Base-by-base conservation (phyloP, 2,329 filamentous ascomycete species). In the Botrytis cinerea region DNA sequence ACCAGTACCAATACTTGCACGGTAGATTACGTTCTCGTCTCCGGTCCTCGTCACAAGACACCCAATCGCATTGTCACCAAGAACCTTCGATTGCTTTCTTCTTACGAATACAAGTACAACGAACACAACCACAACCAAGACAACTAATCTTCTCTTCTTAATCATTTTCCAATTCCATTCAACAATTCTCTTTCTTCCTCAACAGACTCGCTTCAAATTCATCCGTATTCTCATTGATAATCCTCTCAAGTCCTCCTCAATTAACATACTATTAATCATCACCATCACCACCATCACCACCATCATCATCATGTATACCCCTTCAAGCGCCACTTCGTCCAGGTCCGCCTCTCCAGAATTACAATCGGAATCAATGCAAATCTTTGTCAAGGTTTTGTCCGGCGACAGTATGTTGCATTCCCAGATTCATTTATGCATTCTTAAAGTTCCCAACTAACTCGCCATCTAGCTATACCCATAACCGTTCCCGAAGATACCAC, bases 321-420 rank as follows among this genome's bases (percentile, higher is more conserved):
- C 79, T 54, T 72, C 71, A 60, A 72, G 63, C 28, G 25, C 71
- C 22, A 40, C 75, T 40, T 75, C 74, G 68, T 81, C 80, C 51
- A 78, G 80, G 70, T 78, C 78, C 12, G 73, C 81, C 64, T 83
- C 83, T 48, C 79, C 81, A 59, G 85, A 87, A 70, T 38, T 73
- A 32, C 78, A 80, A 38, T 83, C 85, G 73, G 79, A 82, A 67
- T 88, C 84, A 57, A 88, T 89, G 83, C 87, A 88, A 80, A 87
- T 90, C 81, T 89, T 90, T 82, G 85, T 90, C 81, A 89, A 88
- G 83, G 86, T 86, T 79, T 82, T 88, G 68, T 84, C 86, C 51
- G 88, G 87, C 77, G 84, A 86, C 81, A 89, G 88, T 90, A 83
- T 81, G 87, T 82, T 57, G 54, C 57, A 54, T 59, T 69, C 71